A percentile compares a stretch with the other conserved stretches of the same genome.
Conservation (phyloP, 768 basidiomycete species). For the Pisolithus orientalis region DNA sequence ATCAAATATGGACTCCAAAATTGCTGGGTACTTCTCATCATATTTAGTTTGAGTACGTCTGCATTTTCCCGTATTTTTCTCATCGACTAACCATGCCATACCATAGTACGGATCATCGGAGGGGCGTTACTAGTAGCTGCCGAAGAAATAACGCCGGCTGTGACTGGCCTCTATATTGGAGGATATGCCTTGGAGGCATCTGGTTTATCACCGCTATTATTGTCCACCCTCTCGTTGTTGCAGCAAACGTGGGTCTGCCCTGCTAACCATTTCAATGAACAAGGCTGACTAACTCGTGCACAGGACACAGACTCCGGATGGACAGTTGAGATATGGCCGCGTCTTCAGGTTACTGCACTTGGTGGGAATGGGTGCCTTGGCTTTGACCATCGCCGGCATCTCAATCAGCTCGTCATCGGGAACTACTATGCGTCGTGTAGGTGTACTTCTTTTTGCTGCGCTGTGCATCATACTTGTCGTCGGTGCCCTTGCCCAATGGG, state of each 20-base stretch:
- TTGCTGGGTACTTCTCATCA: constrained; percentile 63
- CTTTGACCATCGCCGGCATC: constrained; percentile 30
- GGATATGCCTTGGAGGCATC: constrained; percentile 40
- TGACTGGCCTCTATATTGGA: constrained; percentile 43
- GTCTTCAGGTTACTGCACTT: constrained; percentile 25
- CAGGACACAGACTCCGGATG: constrained; percentile 26
- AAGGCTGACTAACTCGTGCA: constrained; percentile 2
- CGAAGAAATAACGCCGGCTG: constrained; percentile 34
- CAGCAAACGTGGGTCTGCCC: constrained; percentile 27
- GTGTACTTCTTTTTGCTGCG: constrained; percentile 28
- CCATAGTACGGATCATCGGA: constrained; percentile 50
- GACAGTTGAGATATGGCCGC: constrained; percentile 5
- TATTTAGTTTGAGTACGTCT: constrained; percentile 50
- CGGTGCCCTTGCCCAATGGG: constrained; percentile 45
- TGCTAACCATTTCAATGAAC: neutral
- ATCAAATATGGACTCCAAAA: constrained; percentile 52
- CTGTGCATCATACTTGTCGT: constrained; percentile 40
- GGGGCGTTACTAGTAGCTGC: constrained; percentile 53
- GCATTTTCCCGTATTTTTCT: neutral
- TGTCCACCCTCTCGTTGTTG: constrained; percentile 32
- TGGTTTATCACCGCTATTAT: constrained; percentile 34
- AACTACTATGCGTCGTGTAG: constrained; percentile 26
- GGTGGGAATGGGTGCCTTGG: constrained; percentile 20
- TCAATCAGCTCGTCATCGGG: constrained; percentile 14
- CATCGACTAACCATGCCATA: constrained; percentile 1